A percentile compares a stretch with the other conserved stretches of the same genome.
Conservation (phyloP, 352 stramenopile genomes). For the Globisporangium paroecandrum region DNA sequence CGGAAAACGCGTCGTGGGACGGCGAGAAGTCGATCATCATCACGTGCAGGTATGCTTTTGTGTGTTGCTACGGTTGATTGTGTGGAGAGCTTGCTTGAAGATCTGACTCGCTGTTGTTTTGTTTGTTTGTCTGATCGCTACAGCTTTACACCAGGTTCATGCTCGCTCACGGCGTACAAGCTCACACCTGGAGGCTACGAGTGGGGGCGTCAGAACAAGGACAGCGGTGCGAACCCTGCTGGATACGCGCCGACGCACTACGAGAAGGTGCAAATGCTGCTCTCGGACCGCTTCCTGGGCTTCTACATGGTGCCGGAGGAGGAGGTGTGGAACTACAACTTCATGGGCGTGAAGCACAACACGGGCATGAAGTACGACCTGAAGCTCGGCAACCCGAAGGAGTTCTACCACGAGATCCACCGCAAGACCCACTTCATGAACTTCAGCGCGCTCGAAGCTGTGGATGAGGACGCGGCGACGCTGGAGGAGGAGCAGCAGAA, state of each 20-base stretch:
- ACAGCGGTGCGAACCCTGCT: constrained; percentile 91
- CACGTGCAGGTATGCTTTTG: constrained; percentile 68
- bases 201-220: constrained; percentile 98
- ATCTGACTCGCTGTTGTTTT: not conserved
- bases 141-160: constrained; percentile 99
- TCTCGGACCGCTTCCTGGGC: constrained; percentile 98
- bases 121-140: not conserved
- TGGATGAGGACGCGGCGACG: constrained; percentile 81
- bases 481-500: constrained; percentile 92
- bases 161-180: constrained; percentile 98
- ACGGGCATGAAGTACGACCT: constrained; percentile 97
- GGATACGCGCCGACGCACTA: constrained; percentile 97
- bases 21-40: constrained; percentile 98
- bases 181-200: constrained; percentile 96
- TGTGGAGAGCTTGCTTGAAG: not conserved
- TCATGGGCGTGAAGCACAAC: constrained; percentile 99
- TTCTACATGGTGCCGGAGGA: constrained; percentile 99
- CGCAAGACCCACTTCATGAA: constrained; percentile 99
- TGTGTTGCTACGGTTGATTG: not conserved
- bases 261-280: constrained; percentile 99
- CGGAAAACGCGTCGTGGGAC: constrained; percentile 95
- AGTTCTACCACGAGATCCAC: constrained; percentile 99
- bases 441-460: constrained; percentile 97
- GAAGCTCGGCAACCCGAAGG: constrained; percentile 97
- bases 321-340: constrained; percentile 99